Base-by-base conservation (phyloP, 2,329 filamentous ascomycete species). In the Xylariaceae sp. region DNA sequence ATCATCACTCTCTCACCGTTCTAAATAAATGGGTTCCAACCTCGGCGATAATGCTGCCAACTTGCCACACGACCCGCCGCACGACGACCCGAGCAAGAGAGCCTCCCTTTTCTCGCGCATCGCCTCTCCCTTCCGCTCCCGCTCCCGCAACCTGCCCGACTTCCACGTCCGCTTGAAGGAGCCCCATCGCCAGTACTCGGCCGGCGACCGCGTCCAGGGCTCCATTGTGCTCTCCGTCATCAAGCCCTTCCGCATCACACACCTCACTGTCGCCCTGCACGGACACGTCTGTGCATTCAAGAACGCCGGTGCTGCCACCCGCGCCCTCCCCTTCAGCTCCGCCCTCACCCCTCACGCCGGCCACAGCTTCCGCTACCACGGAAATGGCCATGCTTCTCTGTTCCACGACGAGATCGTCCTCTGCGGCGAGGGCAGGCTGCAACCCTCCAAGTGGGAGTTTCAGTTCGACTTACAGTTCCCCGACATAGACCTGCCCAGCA, bases 341-440 rank as follows among this genome's bases (percentile, higher is more conserved):
- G 66, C 75, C 62, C 69, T 66, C 59, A 69, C 60, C 62, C 71
- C 62, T 56, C 69, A 65, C 39, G 63, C 64, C n/a, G 60, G 73
- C 59, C 66, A 63, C 22, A 72, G 70, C 28, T 71, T 74, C 17
- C 79, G 79, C 58, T 89, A 89, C 64, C 86, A 86, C 64, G 87
- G 86, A 61, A 89, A 89, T 73, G 88, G 89, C 31, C 84, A 89
- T 61, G 87, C 86, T n/a, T 87, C 87, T 40, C 74, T 94, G 42
- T 94, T 93, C 65, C 86, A 91, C 69, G 89, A 94, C 64, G 89
- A 94, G 72, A 80, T 86, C 66, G 86, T 90, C 13, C 73, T 94
- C 34, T 91, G 88, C 65, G 89, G 88, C 18, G 88, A 92, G 63
- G 89, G 89, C 13, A 81, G 86, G 62, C 73, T 94, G 34, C 84